Percentiles rank a stretch among this genome's conserved stretches.
These are phyloP conservation scores for Triglochin maritima DNA, from an alignment of 106 monocot genomes.

Conservation along the genomic window DNA sequence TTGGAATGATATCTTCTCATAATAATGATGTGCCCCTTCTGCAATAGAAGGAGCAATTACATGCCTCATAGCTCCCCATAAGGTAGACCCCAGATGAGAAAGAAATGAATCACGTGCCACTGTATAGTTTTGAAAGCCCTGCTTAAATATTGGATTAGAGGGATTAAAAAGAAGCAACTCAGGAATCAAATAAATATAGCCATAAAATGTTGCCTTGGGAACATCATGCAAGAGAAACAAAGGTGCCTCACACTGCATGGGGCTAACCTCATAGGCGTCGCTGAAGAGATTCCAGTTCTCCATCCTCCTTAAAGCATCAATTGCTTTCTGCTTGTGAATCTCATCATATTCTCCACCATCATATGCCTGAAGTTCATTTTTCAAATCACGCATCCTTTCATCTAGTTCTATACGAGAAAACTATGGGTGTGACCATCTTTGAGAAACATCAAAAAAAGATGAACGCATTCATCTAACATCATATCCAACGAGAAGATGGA, in stretches of 20 bases:
- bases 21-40: constrained; percentile 78
- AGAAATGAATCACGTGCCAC: constrained; percentile 97
- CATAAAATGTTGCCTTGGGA: neutral
- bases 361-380: constrained; percentile 77
- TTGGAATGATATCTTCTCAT: constrained; percentile 94
- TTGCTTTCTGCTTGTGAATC: constrained; percentile 65
- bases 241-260: neutral
- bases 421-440: neutral
- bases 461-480: neutral
- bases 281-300: constrained; percentile 95
- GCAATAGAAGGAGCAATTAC: constrained; percentile 86
- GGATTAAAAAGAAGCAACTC: neutral
- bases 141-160: constrained; percentile 1
- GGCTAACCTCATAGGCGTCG: constrained; percentile 51
- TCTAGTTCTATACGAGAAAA: constrained; percentile 54
- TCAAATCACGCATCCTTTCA: constrained; percentile 91
- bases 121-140: constrained; percentile 76
- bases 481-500: neutral
- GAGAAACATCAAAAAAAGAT: neutral
- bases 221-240: neutral
- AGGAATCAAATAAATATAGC: neutral
- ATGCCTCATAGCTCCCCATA: constrained; percentile 88
- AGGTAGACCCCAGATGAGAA: constrained; percentile 78
- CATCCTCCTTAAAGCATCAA: constrained; percentile 83
- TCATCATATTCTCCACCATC: constrained; percentile 58